Base-by-base conservation (phyloP, 2,329 filamentous ascomycete species). In the Ascosphaera acerosa region DNA sequence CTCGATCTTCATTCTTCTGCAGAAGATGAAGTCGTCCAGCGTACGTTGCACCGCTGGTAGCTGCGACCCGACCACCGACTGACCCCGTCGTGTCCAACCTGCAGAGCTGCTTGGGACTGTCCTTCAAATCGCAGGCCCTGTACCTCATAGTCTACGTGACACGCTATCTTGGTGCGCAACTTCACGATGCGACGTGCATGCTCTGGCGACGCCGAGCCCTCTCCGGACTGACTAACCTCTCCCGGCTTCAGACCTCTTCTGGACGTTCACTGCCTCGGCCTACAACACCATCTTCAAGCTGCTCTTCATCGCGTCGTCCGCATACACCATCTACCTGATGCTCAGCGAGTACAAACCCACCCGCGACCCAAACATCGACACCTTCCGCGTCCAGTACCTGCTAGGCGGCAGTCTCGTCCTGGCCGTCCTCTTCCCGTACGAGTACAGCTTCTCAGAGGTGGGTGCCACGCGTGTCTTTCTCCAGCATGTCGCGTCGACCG, bases 271-370 rank as follows among this genome's bases (percentile, higher is more conserved):
- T 37, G 57, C 69, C 41, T 81, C 76, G 46, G 54, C 78, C 39
- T 97, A 92, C 67, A 92, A 94, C 59, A 73, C 87, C 37, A 55
- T 78, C 45, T 92, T 94, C 64, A 97, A 97, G 56, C 69, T 94
- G 48, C 64, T 92, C 49, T 97, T 94, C 62, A 82, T 97, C 51
- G 63, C 59, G 38, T 74, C 78, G 15, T 82, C 89, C 38, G 70
- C 74, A 39, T 97, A 97, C 62, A 90, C 82, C 45, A 70, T 97
- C 51, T 94, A 92, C 59, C 70, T 94, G 42, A 97, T 97, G 87
- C 75, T 87, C 38, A 89, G 80, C 43, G 77, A 84, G 45, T 97
- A 87, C 67, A 90, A 89, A 55, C 84, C 87, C 16, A 94, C 87
- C 19, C 84, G 91, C 57, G 87, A 97, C 48, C 80, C 84, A 33